Conservation (phyloP, 1,284 basidiomycete species). For the Cutaneotrichosporon dermatis region DNA sequence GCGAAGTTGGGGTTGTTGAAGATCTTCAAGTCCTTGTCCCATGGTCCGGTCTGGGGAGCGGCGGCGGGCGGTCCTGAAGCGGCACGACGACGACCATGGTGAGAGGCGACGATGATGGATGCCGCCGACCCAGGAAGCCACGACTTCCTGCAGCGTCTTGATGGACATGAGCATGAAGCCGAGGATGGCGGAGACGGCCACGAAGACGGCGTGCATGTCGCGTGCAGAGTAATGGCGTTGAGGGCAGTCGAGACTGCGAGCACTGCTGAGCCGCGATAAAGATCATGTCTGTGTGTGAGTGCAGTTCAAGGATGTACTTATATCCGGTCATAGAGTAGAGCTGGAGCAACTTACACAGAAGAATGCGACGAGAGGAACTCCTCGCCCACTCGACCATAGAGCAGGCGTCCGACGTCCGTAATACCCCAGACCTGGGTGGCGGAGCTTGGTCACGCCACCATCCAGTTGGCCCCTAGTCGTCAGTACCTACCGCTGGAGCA, state of each 20-base stretch:
- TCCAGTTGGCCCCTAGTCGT: conserved; percentile 1
- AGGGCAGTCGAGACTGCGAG: conserved; percentile 4
- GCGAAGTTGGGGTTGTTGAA: conserved; percentile 27
- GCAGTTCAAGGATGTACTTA: neutral
- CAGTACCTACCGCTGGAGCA: conserved; percentile 11
- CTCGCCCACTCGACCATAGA: conserved; percentile 19
- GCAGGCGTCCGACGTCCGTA: conserved; percentile 23
- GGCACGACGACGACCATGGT: conserved; percentile 40
- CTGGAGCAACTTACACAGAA: neutral
- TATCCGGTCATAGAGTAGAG: neutral
- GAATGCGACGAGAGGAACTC: conserved; percentile 8
- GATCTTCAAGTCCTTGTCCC: conserved; percentile 32
- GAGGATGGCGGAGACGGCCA: conserved; percentile 26
- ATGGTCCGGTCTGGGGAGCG: conserved; percentile 33
- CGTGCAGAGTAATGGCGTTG: conserved; percentile 22
- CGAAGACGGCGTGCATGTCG: conserved; percentile 35
- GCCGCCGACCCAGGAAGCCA: conserved; percentile 41
- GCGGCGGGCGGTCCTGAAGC: conserved; percentile 35
- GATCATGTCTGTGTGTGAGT: conserved; percentile 5
- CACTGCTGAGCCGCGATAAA: conserved; percentile 1
- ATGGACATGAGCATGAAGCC: conserved; percentile 30
- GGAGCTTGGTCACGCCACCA: conserved; percentile 20
- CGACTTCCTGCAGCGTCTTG: conserved; percentile 29
- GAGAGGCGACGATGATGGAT: conserved; percentile 32
- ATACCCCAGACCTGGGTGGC: conserved; percentile 21